Evolutionary conservation across 495 filamentous ascomycete species (phyloP).

Genomic region (Usnea hakonensis): DNA sequence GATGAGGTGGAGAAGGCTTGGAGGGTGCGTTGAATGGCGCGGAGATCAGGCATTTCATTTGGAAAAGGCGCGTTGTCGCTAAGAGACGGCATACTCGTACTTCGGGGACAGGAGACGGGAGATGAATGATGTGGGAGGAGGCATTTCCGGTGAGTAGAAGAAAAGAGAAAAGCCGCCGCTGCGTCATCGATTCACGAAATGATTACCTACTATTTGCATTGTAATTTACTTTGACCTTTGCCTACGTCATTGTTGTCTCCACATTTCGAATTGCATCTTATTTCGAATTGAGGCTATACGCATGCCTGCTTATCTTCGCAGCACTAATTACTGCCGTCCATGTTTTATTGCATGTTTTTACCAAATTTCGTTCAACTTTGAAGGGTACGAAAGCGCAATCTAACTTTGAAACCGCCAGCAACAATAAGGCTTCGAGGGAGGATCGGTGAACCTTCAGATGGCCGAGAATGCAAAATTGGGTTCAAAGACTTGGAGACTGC

Average conservation of each 20-base stretch:
- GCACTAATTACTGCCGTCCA: too few species aligned
- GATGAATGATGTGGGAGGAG: background rate
- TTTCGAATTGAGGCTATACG: background rate
- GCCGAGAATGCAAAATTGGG: background rate
- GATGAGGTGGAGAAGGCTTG: constrained; percentile 49
- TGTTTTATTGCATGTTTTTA: too few species aligned
- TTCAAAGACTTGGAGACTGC: background rate
- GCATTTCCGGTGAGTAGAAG: background rate
- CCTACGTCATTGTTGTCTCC: background rate
- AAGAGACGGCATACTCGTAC: constrained; percentile 5
- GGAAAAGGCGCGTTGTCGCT: background rate
- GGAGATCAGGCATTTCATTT: constrained; percentile 11
- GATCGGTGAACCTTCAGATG: too few species aligned
- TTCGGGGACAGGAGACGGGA: background rate
- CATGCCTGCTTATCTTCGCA: background rate
- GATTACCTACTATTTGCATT: too few species aligned
- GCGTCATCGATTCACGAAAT: background rate
- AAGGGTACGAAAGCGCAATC: background rate
- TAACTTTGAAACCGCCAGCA: background rate
- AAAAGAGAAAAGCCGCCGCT: background rate
- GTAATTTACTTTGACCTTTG: too few species aligned
- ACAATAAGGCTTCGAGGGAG: background rate
- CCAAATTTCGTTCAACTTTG: background rate
- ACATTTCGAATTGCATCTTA: background rate
- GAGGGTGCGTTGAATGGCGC: constrained; percentile 33